Evolutionary conservation across 2,329 filamentous ascomycete species (phyloP).

Genomic region (Colletotrichum somersetense): DNA sequence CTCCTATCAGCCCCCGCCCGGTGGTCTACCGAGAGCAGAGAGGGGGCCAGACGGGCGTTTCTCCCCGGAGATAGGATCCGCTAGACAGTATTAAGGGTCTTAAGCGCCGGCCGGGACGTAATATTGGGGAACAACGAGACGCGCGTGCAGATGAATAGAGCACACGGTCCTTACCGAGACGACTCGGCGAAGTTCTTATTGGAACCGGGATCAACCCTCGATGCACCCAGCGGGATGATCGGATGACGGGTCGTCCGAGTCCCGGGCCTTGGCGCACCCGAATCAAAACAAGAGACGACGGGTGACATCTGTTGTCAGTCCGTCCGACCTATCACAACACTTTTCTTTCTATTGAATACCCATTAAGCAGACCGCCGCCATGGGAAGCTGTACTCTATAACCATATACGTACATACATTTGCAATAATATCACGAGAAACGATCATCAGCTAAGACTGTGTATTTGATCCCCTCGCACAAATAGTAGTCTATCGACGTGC

Average conservation of each 20-base stretch:
- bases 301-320: background rate
- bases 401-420: background rate
- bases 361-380: background rate
- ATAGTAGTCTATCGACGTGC: background rate
- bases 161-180: background rate
- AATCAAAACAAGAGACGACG: background rate
- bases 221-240: background rate
- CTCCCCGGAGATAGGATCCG: background rate
- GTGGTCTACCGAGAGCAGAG: constrained; percentile 36
- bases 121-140: background rate
- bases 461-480: background rate
- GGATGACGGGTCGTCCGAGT: constrained; percentile 11
- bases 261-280: background rate
- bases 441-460: background rate
- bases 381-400: background rate
- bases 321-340: background rate
- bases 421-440: constrained; percentile 6
- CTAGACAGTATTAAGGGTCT: background rate
- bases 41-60: constrained; percentile 37
- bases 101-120: too few relatives aligned
- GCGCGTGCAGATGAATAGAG: background rate
- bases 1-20: constrained; percentile 14
- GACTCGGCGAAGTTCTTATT: background rate
- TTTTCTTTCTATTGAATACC: constrained; percentile 8
- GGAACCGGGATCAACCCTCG: constrained; percentile 6